These are phyloP conservation scores for Chrysophaeum taylorii DNA, from an alignment of 352 stramenopile genomes.

Conservation along the genomic window DNA sequence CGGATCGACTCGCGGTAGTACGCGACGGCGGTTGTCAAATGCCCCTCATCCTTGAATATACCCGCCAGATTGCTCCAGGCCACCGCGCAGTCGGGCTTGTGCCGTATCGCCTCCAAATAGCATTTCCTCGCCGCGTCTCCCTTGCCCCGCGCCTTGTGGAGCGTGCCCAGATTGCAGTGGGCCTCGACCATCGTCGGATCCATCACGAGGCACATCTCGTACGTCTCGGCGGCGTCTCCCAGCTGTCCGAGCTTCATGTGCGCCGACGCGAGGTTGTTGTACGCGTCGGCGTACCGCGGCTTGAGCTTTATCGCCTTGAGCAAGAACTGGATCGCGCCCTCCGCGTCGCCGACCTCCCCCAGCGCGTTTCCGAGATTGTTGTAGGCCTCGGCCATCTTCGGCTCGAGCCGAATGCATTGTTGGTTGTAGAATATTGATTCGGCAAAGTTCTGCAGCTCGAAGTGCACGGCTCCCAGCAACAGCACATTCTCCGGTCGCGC, in stretches of 20 bases:
- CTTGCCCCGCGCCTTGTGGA: conserved; percentile 64
- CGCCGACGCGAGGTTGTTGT: conserved; percentile 76
- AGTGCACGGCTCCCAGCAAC: conserved; percentile 79
- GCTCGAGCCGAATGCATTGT: conserved; percentile 72
- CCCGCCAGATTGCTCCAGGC: conserved; percentile 79
- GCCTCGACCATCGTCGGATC: conserved; percentile 75
- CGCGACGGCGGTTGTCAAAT: conserved; percentile 60
- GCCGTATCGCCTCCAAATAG: conserved; percentile 73
- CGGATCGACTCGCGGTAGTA: conserved; percentile 61
- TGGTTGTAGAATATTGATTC: conserved; percentile 90
- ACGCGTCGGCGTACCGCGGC: conserved; percentile 72
- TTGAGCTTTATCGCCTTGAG: conserved; percentile 72
- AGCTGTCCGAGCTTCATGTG: conserved; percentile 79
- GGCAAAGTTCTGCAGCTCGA: conserved; percentile 75
- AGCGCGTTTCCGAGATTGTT: conserved; percentile 82
- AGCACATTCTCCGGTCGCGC: conserved; percentile 77
- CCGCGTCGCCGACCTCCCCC: conserved; percentile 77
- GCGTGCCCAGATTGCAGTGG: conserved; percentile 83
- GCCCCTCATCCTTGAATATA: conserved; percentile 73
- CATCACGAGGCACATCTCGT: conserved; percentile 78
- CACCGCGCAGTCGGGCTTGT: conserved; percentile 74
- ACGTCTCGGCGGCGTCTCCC: conserved; percentile 76
- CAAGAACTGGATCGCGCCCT: conserved; percentile 79
- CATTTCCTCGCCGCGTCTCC: conserved; percentile 30
- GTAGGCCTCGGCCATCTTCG: conserved; percentile 78